Conservation (phyloP, 1,284 basidiomycete species). For the Agroathelia rolfsii region DNA sequence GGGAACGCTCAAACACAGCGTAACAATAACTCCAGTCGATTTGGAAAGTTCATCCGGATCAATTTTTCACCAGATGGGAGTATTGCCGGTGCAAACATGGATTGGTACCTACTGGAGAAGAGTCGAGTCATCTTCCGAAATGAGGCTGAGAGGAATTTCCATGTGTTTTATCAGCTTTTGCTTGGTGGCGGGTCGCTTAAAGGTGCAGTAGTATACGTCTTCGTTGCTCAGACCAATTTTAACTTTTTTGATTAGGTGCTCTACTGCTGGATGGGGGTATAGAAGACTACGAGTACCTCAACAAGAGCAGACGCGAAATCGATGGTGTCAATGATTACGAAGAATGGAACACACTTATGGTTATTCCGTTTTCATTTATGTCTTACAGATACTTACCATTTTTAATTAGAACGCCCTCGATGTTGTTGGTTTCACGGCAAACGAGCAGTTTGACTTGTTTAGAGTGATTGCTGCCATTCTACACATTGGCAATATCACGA, state of each 20-base stretch:
- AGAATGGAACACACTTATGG: conserved; percentile 81
- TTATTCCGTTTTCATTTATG: conserved; percentile 20
- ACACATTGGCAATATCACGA: conserved; percentile 90
- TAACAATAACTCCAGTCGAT: conserved; percentile 98
- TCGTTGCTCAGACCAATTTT: conserved; percentile 4
- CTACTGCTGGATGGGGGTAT: conserved; percentile 71
- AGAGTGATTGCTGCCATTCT: conserved; percentile 89
- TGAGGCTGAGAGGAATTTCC: conserved; percentile 87
- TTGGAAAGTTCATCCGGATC: conserved; percentile 97
- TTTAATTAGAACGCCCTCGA: conserved; percentile 61
- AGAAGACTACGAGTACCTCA: conserved; percentile 86
- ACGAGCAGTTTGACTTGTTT: conserved; percentile 90
- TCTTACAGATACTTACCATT: conserved; percentile 9
- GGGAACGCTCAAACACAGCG: conserved; percentile 98
- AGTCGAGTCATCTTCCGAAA: conserved; percentile 87
- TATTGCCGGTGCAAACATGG: conserved; percentile 96
- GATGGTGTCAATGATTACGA: conserved; percentile 91
- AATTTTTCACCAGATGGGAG: conserved; percentile 90
- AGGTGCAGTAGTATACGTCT: conserved; percentile 31
- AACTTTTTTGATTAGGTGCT: conserved; percentile 40
- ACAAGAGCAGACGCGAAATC: conserved; percentile 81
- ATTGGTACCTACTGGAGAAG: conserved; percentile 99
- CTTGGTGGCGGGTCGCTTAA: conserved; percentile 61
- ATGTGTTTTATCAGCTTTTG: conserved; percentile 92
- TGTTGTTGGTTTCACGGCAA: conserved; percentile 75